A percentile compares a stretch with the other conserved stretches of the same genome.
Evolutionary conservation across 768 basidiomycete genomes (phyloP).

Genomic region (Tricholoma furcatifolium): DNA sequence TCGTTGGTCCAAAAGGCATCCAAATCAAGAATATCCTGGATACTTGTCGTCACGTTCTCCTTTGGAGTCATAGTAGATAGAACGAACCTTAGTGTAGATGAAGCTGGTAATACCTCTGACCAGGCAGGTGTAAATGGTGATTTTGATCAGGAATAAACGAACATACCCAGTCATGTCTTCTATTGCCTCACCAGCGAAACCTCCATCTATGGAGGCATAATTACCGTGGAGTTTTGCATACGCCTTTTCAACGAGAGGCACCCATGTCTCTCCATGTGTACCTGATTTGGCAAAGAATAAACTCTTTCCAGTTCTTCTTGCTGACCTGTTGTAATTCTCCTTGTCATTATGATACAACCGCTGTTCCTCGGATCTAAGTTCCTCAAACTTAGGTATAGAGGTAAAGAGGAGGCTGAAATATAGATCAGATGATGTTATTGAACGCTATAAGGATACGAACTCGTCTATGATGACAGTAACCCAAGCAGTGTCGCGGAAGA

Average conservation of each 20-base stretch:
- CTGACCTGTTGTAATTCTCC: slow-evolving; percentile 32
- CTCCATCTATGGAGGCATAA: slow-evolving; percentile 42
- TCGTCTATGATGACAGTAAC: slow-evolving; percentile 48
- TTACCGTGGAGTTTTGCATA: slow-evolving; percentile 58
- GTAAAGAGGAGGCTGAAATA: slow-evolving; percentile 37
- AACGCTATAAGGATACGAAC: slow-evolving; percentile 22
- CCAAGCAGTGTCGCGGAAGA: slow-evolving; percentile 46
- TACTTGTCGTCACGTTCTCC: not conserved
- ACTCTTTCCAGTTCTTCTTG: slow-evolving; percentile 33
- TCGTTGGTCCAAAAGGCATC: slow-evolving; percentile 54
- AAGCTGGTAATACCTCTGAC: slow-evolving; percentile 26
- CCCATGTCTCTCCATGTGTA: slow-evolving; percentile 54
- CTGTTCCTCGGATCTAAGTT: slow-evolving; percentile 31
- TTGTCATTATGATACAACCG: slow-evolving; percentile 43
- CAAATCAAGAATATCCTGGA: slow-evolving; percentile 47
- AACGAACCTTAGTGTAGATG: slow-evolving; percentile 24
- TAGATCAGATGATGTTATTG: not conserved
- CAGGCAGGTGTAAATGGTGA: not conserved
- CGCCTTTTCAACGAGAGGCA: slow-evolving; percentile 58
- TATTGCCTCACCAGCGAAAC: slow-evolving; percentile 47
- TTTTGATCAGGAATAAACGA: not conserved
- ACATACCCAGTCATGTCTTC: slow-evolving; percentile 59
- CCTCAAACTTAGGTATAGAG: slow-evolving; percentile 41
- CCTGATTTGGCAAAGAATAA: slow-evolving; percentile 47
- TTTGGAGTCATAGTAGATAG: not conserved